Evolutionary conservation across 1,139 yeast genomes (phyloP), one percentile per base, ranked within the genome.

Genomic region (Martiniozyma asiatica): DNA sequence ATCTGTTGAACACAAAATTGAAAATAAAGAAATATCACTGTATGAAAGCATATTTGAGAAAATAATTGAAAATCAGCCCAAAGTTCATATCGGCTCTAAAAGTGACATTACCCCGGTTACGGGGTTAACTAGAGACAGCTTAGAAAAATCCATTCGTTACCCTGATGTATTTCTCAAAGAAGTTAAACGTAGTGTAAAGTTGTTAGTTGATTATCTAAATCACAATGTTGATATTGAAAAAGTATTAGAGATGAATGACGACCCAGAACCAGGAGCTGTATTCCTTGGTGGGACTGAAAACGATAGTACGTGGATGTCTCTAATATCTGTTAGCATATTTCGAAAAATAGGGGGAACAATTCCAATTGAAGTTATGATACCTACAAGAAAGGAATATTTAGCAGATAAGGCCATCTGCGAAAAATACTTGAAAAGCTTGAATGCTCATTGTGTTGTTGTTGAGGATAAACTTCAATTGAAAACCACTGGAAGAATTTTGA

Each of bases 251-350:
- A 17, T 6, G 14, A 32, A 27, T 21, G 87, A 85, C 4, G 60
- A 64, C 37, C n/a, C n/a, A n/a, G n/a, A n/a, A n/a, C n/a, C n/a
- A n/a, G 81, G 82, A 27, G 70, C 73, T 20, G 76, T 73, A 8
- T 68, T 71, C 39, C 58, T 73, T 29, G 81, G 78, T 23, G 92
- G 92, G 21, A 14, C 18, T 6, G 12, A 30, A 5, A 79, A 79
- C 32, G 78, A 69, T 21, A 55, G 57, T 29, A 61, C 73, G 39
- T 69, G 75, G 51, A 55, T 73, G 27, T 68, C 73, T 4, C 51
- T 72, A 17, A 48, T 69, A 6, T 64, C 76, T 6, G 61, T 74
- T 25, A 63, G 68, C 47, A 57, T 66, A 34, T 55, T 73, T 33
- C 57, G 81, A 43, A 58, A 60, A 25, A 50, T 60, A 22, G 78